These are phyloP conservation scores for Rutstroemia sp. DNA, from an alignment of 2,329 filamentous ascomycete genomes.

Conservation along the genomic window DNA sequence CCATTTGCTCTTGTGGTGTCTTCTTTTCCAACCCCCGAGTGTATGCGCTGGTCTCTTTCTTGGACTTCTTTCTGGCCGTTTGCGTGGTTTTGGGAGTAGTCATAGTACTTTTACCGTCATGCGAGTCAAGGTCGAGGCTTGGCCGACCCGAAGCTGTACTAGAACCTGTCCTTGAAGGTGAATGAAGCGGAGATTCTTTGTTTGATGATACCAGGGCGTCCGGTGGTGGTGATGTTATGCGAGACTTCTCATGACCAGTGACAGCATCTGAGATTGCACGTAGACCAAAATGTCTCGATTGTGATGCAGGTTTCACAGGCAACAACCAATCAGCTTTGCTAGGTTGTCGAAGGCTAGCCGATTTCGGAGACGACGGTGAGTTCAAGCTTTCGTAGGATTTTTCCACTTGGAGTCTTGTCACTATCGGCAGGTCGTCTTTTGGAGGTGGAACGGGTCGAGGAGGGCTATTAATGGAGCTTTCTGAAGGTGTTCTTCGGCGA, in stretches of 20 bases:
- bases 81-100: conserved; percentile 41
- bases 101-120: conserved; percentile 52
- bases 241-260: conserved; percentile 44
- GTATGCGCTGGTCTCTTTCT: conserved; percentile 94
- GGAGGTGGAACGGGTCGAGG: conserved; percentile 51
- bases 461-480: conserved; percentile 50
- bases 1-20: conserved; percentile 73
- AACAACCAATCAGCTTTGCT: conserved; percentile 42
- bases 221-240: conserved; percentile 39
- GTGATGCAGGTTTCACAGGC: conserved; percentile 36
- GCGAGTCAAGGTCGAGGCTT: conserved; percentile 75
- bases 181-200: conserved; percentile 48
- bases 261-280: conserved; percentile 79
- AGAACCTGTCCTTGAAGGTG: conserved; percentile 70
- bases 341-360: conserved; percentile 39
- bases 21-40: conserved; percentile 78
- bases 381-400: conserved; percentile 13
- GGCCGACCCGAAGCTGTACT: conserved; percentile 57
- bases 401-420: conserved; percentile 50
- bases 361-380: conserved; percentile 36
- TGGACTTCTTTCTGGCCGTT: conserved; percentile 61
- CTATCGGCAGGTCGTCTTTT: conserved; percentile 49
- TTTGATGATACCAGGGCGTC: conserved; percentile 37
- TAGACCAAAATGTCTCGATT: conserved; percentile 59
- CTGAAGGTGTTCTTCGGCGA: conserved; percentile 33